These are phyloP conservation scores for Erysiphe neolycopersici DNA, from an alignment of 2,329 filamentous ascomycete species.

Conservation along the genomic window DNA sequence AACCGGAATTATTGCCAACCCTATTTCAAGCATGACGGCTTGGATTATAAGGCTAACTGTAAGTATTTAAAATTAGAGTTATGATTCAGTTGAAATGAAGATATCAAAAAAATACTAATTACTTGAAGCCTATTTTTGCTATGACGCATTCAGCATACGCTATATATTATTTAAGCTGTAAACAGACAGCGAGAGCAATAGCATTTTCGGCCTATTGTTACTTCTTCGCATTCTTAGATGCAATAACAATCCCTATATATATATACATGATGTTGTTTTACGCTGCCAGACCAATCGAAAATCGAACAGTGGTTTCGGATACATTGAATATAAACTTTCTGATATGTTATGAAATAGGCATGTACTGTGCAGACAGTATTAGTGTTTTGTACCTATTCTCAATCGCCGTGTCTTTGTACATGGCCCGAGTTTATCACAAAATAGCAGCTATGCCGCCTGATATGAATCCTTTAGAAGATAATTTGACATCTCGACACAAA, in stretches of 20 bases:
- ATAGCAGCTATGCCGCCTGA: conserved; percentile 68
- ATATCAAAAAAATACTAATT: conserved; percentile 4
- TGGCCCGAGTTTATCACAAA: conserved; percentile 54
- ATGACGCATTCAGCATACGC: conserved; percentile 48
- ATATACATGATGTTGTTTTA: conserved; percentile 23
- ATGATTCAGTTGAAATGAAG: background rate
- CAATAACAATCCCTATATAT: conserved; percentile 32
- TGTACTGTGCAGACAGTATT: conserved; percentile 36
- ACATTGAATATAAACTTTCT: conserved; percentile 15
- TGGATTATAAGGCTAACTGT: conserved; percentile 61
- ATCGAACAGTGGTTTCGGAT: background rate
- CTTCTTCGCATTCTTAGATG: conserved; percentile 51
- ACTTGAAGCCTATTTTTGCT: conserved; percentile 42
- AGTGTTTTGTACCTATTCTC: conserved; percentile 46
- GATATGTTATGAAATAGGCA: conserved; percentile 37
- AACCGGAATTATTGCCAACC: conserved; percentile 50
- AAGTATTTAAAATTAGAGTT: conserved; percentile 14
- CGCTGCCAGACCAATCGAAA: background rate
- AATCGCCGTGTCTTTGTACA: conserved; percentile 42
- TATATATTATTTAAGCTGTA: conserved; percentile 52
- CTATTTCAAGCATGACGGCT: conserved; percentile 32
- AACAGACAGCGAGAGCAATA: conserved; percentile 43
- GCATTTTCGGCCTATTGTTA: conserved; percentile 73
- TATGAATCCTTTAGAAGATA: conserved; percentile 79
- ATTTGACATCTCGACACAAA: conserved; percentile 63